A percentile compares a stretch with the other conserved stretches of the same genome.
These are phyloP conservation scores for Chaetomium sp. DNA, from an alignment of 2,329 filamentous ascomycete genomes.

Conservation along the genomic window DNA sequence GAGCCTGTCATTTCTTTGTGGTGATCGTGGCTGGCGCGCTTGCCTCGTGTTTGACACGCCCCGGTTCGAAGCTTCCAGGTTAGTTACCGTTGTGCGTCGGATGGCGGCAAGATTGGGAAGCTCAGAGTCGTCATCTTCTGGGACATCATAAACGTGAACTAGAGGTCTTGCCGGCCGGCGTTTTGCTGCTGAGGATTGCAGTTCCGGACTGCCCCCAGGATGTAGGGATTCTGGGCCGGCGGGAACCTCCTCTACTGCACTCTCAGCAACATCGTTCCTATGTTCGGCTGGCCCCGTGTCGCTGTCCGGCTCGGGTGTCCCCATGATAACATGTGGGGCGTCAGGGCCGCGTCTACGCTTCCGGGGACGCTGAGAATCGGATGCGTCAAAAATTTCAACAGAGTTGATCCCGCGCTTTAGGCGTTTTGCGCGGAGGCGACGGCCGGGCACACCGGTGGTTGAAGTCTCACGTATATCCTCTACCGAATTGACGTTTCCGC, in stretches of 20 bases:
- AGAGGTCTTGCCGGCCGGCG: background rate
- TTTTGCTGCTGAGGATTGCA: conserved; percentile 15
- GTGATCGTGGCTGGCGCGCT: background rate
- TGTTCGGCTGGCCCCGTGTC: background rate
- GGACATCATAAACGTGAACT: conserved; percentile 7
- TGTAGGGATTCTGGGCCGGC: background rate
- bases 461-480: background rate
- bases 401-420: conserved; percentile 4
- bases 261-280: background rate
- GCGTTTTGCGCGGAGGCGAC: conserved; percentile 8
- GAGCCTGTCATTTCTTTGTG: background rate
- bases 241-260: background rate
- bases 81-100: background rate
- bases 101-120: background rate
- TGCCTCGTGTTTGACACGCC: background rate
- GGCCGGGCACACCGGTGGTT: background rate
- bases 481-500: background rate
- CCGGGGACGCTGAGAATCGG: background rate
- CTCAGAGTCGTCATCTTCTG: conserved; percentile 8
- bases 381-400: conserved; percentile 7
- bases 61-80: background rate
- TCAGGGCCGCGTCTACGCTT: background rate
- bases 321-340: background rate
- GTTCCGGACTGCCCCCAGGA: conserved; percentile 9
- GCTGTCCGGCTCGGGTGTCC: background rate